A percentile compares a stretch with the other conserved stretches of the same genome.
These are phyloP conservation scores for Phoma sp. DNA, from an alignment of 2,329 filamentous ascomycete genomes.

Conservation along the genomic window DNA sequence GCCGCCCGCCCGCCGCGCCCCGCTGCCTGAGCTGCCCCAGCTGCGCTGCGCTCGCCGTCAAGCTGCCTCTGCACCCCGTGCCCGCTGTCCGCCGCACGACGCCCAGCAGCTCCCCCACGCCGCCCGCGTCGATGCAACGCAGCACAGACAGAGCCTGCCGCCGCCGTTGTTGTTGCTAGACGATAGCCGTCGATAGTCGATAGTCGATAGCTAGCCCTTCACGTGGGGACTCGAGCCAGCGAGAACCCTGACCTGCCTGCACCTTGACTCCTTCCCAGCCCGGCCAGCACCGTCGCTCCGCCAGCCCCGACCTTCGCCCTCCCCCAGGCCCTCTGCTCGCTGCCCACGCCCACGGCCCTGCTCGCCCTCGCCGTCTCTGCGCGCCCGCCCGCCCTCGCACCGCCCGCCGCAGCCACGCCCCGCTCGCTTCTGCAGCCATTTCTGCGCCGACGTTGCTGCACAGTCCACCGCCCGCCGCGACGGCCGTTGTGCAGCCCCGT, in stretches of 20 bases:
- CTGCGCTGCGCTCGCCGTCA: too few species aligned
- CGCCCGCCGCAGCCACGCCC: constrained; percentile 18
- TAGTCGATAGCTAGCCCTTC: constrained; percentile 23
- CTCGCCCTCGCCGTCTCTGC: constrained; percentile 6
- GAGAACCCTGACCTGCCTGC: constrained; percentile 19
- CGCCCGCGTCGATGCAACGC: constrained; percentile 33
- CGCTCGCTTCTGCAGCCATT: constrained; percentile 27
- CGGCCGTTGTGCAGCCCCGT: constrained; percentile 23
- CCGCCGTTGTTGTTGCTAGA: constrained; percentile 13
- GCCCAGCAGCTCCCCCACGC: constrained; percentile 22
- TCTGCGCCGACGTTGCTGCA: constrained; percentile 32
- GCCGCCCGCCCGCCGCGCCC: constrained; percentile 4
- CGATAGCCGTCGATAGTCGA: constrained; percentile 17
- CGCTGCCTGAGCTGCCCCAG: too few species aligned
- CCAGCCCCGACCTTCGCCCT: constrained; percentile 15
- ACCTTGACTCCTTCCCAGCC: constrained; percentile 6
- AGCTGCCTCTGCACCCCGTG: constrained; percentile 3
- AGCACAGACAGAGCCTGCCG: constrained; percentile 26
- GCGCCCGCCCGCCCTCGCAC: constrained; percentile 8
- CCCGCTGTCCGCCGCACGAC: constrained; percentile 13
- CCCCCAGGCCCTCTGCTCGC: constrained; percentile 8
- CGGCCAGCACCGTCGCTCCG: constrained; percentile 12
- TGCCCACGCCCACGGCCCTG: background rate
- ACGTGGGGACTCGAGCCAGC: constrained; percentile 41
- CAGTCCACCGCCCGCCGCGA: constrained; percentile 29